phyloP scores from a whole-genome alignment of 2,329 filamentous ascomycete genomes.

The Colletotrichum godetiae region DNA sequence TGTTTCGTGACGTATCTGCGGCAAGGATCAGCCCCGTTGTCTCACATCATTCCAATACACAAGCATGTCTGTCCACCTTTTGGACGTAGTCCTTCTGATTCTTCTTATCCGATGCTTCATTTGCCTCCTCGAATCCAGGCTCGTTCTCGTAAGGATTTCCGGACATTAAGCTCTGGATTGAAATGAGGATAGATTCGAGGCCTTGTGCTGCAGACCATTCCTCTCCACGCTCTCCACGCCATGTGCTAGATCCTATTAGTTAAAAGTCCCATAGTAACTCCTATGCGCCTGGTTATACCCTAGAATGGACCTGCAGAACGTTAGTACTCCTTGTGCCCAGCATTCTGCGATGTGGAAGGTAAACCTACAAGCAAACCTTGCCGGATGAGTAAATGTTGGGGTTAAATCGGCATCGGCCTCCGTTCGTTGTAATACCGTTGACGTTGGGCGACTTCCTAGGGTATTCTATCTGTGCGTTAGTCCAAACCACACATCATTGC shows the following conservation, averaged over 20 bases:
- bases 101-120: slow-evolving; percentile 75
- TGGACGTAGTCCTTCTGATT: slow-evolving; percentile 80
- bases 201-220: slow-evolving; percentile 98
- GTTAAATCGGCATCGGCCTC: slow-evolving; percentile 90
- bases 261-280: not conserved
- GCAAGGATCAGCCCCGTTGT: slow-evolving; percentile 36
- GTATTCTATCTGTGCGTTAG: slow-evolving; percentile 73
- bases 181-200: slow-evolving; percentile 91
- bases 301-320: slow-evolving; percentile 76
- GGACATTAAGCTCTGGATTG: slow-evolving; percentile 96
- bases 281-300: slow-evolving; percentile 66
- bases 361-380: slow-evolving; percentile 87
- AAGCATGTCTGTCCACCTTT: slow-evolving; percentile 70
- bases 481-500: not conserved
- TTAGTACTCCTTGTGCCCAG: not conserved
- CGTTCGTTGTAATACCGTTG: slow-evolving; percentile 84
- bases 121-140: slow-evolving; percentile 87
- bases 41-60: not conserved
- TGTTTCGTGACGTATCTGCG: slow-evolving; percentile 89
- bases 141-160: slow-evolving; percentile 96
- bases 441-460: slow-evolving; percentile 74
- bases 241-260: slow-evolving; percentile 73
- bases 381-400: slow-evolving; percentile 95
- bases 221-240: slow-evolving; percentile 89
- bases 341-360: not conserved